Percentiles rank a stretch among this genome's conserved stretches.
These are phyloP conservation scores for Glarea lozoyensis DNA, from an alignment of 495 filamentous ascomycete species.

Conservation along the genomic window DNA sequence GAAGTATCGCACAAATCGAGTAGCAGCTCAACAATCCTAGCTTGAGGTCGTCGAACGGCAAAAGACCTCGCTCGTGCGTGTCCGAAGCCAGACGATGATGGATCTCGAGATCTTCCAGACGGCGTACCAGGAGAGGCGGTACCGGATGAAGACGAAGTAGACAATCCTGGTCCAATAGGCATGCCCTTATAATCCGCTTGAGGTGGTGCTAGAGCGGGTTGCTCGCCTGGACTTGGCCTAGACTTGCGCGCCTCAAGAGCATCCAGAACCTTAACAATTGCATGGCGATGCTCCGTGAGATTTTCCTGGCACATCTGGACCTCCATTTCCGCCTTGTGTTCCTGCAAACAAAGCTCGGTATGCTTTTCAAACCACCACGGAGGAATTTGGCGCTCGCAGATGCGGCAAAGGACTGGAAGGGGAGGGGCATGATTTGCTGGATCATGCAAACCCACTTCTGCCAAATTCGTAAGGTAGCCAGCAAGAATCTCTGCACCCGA, in stretches of 20 bases:
- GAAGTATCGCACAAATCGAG: slow-evolving; percentile 94
- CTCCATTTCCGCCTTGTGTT: slow-evolving; percentile 94
- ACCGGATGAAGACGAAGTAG: slow-evolving; percentile 53
- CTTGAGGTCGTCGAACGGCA: slow-evolving; percentile 78
- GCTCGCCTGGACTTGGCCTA: slow-evolving; percentile 51
- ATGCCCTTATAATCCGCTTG: slow-evolving; percentile 86
- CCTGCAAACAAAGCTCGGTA: slow-evolving; percentile 89
- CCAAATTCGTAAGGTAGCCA: slow-evolving; percentile 80
- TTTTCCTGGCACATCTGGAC: slow-evolving; percentile 91
- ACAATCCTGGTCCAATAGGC: slow-evolving; percentile 69
- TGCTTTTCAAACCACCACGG: slow-evolving; percentile 99
- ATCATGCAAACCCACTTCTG: slow-evolving; percentile 78
- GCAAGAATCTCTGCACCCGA: slow-evolving; percentile 92
- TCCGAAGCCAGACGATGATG: slow-evolving; percentile 61
- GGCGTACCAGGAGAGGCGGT: slow-evolving; percentile 59
- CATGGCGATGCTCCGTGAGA: slow-evolving; percentile 84
- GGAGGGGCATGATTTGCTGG: slow-evolving; percentile 78
- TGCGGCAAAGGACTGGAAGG: slow-evolving; percentile 83
- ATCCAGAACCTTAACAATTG: slow-evolving; percentile 94
- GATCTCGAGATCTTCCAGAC: slow-evolving; percentile 65
- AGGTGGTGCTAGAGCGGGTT: slow-evolving; percentile 33
- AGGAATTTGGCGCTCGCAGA: slow-evolving; percentile 95
- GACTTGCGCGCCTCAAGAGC: slow-evolving; percentile 76
- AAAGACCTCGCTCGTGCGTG: slow-evolving; percentile 72
- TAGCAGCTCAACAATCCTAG: slow-evolving; percentile 87